Evolutionary conservation across 2,329 filamentous ascomycete genomes (phyloP), one percentile per base, ranked within the genome.

Genomic region (Chrysoporthe puriensis): DNA sequence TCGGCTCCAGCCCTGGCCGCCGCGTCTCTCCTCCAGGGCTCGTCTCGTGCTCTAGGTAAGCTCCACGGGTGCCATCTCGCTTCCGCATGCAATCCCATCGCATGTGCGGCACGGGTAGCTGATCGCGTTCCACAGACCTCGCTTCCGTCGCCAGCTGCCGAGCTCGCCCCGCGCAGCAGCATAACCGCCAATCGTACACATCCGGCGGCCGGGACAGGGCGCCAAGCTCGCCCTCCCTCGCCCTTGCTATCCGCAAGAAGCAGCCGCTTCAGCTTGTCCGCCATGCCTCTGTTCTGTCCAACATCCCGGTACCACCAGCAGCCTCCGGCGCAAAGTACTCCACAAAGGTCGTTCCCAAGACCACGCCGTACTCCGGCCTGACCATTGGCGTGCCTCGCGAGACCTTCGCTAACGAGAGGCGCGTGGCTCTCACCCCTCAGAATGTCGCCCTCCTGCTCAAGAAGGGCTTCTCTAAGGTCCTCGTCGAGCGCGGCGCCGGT

Each of bases 401-500:
- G 78, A 90, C 87, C n/a, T 93, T 86, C 73, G 86, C 89, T 0
- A 88, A 90, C 67, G 94, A 97, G 80, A 89, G 91, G 54, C 91
- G 94, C 62, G 93, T 97, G 16, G 92, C 94, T 42, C 85, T 97
- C 66, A 95, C 92, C 0, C 94, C 94, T 1, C 88, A 92, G 71
- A 97, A 97, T 80, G 92, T 94, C 18, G 86, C 90, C 1, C 81
- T 96, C 0, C 81, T 97, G 1, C 86, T 94, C 70, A 96, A 96
- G 77, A 97, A 96, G 77, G 94, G 93, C 44, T 96, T 93, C 77
- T 85, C 84, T 44, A 88, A 88, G 70, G 87, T 97, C 34, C 80
- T 97, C 2, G 86, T 97, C 48, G 92, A 97, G 80, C 87, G 88
- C 26, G 92, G 92, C 48, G 93, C 93, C n/a, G 94, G 94, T 11